phyloP scores from a whole-genome alignment of 2,329 filamentous ascomycete species.

The Epicoccum nigrum region DNA sequence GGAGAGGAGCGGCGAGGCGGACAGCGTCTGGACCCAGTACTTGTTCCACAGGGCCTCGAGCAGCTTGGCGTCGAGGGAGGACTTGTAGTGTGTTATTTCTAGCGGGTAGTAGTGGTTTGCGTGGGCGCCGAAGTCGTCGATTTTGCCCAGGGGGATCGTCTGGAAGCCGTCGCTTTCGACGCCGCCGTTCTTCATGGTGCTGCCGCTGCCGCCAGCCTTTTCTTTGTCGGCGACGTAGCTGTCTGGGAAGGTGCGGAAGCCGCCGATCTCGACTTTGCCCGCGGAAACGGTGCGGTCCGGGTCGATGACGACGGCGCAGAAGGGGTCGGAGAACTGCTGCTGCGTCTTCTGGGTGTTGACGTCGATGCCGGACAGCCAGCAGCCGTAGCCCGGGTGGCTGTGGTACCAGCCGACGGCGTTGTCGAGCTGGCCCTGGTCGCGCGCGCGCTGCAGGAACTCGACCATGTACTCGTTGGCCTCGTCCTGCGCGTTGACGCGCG shows the following conservation, averaged over 20 bases:
- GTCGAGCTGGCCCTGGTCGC: constrained; percentile 79
- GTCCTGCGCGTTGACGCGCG: constrained; percentile 91
- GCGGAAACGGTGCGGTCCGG: constrained; percentile 93
- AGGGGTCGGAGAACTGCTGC: constrained; percentile 86
- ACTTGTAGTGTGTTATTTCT: constrained; percentile 93
- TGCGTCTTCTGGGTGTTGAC: constrained; percentile 86
- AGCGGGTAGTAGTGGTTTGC: constrained; percentile 88
- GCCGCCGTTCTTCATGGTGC: constrained; percentile 26
- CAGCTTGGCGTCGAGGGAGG: constrained; percentile 83
- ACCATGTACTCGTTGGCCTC: constrained; percentile 98
- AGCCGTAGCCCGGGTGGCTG: constrained; percentile 95
- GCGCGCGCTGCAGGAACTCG: constrained; percentile 76
- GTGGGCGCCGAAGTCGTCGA: constrained; percentile 94
- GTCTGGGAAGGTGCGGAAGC: constrained; percentile 88
- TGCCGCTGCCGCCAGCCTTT: no score
- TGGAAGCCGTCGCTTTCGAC: constrained; percentile 67
- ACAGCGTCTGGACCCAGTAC: constrained; percentile 97
- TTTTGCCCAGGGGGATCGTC: constrained; percentile 88
- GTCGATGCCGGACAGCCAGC: constrained; percentile 97
- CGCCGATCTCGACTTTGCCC: constrained; percentile 95
- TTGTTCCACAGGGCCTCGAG: constrained; percentile 96
- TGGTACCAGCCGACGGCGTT: constrained; percentile 99
- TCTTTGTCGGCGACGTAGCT: constrained; percentile 61
- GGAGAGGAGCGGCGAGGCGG: constrained; percentile 85
- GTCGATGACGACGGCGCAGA: constrained; percentile 94